A percentile compares a stretch with the other conserved stretches of the same genome.
Conservation (phyloP, 345 rosid genomes). For the Dipteronia sinensis region DNA sequence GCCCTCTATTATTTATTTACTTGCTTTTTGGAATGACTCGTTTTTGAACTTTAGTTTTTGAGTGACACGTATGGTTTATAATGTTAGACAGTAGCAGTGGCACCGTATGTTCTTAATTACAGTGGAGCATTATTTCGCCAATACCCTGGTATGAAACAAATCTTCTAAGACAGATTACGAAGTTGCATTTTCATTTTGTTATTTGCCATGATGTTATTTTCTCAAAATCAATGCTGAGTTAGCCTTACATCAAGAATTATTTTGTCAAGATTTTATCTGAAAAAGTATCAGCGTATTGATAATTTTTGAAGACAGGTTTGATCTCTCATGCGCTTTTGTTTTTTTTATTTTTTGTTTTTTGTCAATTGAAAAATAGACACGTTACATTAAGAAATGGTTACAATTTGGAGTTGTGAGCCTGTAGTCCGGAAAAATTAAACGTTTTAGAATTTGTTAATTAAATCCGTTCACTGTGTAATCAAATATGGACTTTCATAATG, state of each 20-base stretch:
- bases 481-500: background rate
- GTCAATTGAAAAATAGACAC: background rate
- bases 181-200: background rate
- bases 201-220: background rate
- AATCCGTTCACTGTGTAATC: background rate
- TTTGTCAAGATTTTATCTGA: background rate
- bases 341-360: background rate
- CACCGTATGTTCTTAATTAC: constrained; percentile 85
- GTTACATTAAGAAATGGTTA: background rate
- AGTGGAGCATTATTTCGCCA: constrained; percentile 91
- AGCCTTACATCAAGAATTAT: background rate
- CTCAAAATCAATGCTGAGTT: constrained; percentile 1
- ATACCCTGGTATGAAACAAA: constrained; percentile 66
- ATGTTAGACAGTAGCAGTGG: constrained; percentile 85
- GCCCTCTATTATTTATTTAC: constrained; percentile 3
- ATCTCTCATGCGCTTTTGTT: background rate
- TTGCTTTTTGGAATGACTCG: constrained; percentile 10
- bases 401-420: background rate
- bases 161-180: background rate
- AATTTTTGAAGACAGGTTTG: background rate
- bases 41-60: constrained; percentile 23
- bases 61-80: constrained; percentile 38
- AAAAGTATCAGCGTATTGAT: no score
- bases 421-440: background rate
- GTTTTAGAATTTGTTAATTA: background rate